Base-by-base conservation (phyloP, 2,329 filamentous ascomycete genomes). In the Pseudogymnoascus sp. region DNA sequence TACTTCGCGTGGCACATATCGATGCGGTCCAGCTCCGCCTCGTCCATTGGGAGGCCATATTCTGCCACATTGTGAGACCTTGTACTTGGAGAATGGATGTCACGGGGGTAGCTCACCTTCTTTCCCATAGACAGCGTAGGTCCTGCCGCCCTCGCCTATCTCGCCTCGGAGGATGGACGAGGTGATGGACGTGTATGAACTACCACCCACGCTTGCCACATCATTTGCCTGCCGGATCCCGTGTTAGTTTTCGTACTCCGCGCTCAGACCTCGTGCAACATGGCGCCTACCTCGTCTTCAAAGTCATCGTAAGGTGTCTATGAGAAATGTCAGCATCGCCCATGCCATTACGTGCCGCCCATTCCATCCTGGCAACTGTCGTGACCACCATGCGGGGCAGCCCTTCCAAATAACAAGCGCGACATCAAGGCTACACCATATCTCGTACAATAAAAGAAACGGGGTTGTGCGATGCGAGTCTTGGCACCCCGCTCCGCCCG, bases 1-100 rank as follows among this genome's bases (percentile, higher is more conserved):
- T 65, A 65, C 52, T 65, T 66, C 4, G 65, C 63, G 58, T 66
- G 64, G 25, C 60, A 61, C 65, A 65, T 65, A 27, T 66, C 64
- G 25, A 65, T 65, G 29, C 65, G 60, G 27, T 65, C 62, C 61
- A 65, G 59, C 42, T 66, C 65, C 4, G 63, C 61, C 36, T 66
- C 64, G 35, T 66, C 65, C 61, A 66, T 66, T n/a, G 64, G 64
- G n/a, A 60, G 60, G 29, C 64, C 63, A 60, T 66, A 66, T 39
- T 66, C 64, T 65, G 12, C n/a, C 27, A 13, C n/a, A 12, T 5
- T 12, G n/a, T 55, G n/a, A 55, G 45, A 55, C n/a, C 9, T 33
- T 12, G 5, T 12, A 12, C 45, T 55, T 7, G 8, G 13, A 31
- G 9, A 33, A 55, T n/a, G 9, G n/a, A 10, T 33, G n/a, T 55